Evolutionary conservation across 2,329 filamentous ascomycete species (phyloP), one percentile per base, ranked within the genome.

Genomic region (Ophiocordyceps camponoti-rufipedis): DNA sequence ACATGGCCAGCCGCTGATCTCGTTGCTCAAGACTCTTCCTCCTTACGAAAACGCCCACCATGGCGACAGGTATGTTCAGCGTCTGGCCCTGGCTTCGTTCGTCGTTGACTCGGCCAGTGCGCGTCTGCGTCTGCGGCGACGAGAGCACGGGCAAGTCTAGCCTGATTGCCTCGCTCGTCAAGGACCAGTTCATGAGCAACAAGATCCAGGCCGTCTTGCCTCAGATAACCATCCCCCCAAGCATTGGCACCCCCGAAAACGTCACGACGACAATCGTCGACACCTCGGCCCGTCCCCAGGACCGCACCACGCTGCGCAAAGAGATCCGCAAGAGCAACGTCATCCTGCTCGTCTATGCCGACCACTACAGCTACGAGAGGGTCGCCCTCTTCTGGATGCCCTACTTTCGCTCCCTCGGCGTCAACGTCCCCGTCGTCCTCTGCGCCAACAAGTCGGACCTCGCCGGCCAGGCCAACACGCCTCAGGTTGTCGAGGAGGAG

Each of bases 361-460:
- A 98, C 61, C 89, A 96, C 65, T 98, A 98, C 69, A 96, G 88
- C 71, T 98, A 96, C 67, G 91, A 98, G 61, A 74, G 91, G 35
- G 88, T 98, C 4, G 91, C 89, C 4, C 71, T 98, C 42, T 98
- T 96, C 63, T 98, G 91, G 91, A 83, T 98, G 75, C 91, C 91
- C 11, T 93, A 95, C 63, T 96, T 98, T 58, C 83, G 91, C 49
- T 94, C 88, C 4, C 75, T 98, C 38, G 91, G 91, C n/a, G 91
- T 98, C 58, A 98, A 98, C 59, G 87, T 98, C 19, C 91, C 91
- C 0, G 91, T 98, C 11, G 88, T 98, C 41, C 69, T 98, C 47
- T 96, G 91, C 57, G 87, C 91, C 57, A 96, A 96, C 69, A 98
- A 98, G 63, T 85, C 86, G n/a, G 91, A 98, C 56, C 69, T 95